phyloP scores from a whole-genome alignment of 805 yeast genomes.

The Huiozyma sinensis region DNA sequence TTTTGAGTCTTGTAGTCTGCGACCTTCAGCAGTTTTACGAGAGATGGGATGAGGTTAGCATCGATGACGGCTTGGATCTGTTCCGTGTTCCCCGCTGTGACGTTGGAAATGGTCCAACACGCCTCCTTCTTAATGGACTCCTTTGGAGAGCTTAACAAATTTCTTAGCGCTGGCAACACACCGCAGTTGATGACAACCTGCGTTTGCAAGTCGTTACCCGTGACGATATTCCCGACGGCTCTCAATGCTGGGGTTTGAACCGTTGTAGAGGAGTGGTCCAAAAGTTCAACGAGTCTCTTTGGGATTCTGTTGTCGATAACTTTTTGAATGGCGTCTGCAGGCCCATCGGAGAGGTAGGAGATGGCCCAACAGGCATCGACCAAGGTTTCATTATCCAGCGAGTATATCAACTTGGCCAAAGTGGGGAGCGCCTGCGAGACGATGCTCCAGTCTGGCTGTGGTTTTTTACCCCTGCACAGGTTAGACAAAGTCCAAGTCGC shows the following conservation, averaged over 20 bases:
- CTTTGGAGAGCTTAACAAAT: slow-evolving; percentile 70
- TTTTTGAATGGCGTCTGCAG: slow-evolving; percentile 87
- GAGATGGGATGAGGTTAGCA: slow-evolving; percentile 85
- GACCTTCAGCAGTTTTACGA: slow-evolving; percentile 63
- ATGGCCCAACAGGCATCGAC: slow-evolving; percentile 99
- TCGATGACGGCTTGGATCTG: slow-evolving; percentile 97
- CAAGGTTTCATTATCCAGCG: slow-evolving; percentile 84
- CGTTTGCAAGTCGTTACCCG: slow-evolving; percentile 93
- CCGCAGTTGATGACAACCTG: slow-evolving; percentile 91
- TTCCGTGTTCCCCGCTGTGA: slow-evolving; percentile 92
- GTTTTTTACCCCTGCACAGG: slow-evolving; percentile 91
- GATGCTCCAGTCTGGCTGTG: slow-evolving; percentile 89
- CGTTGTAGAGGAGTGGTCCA: slow-evolving; percentile 69
- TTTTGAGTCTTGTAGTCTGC: slow-evolving; percentile 95
- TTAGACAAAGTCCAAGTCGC: slow-evolving; percentile 98
- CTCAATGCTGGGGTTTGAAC: slow-evolving; percentile 96
- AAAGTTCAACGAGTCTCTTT: slow-evolving; percentile 80
- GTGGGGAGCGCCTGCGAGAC: slow-evolving; percentile 87
- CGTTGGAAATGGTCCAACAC: slow-evolving; percentile 97
- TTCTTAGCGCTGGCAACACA: slow-evolving; percentile 74
- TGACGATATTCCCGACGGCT: slow-evolving; percentile 95
- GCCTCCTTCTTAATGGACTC: slow-evolving; percentile 95
- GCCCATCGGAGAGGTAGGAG: slow-evolving; percentile 87
- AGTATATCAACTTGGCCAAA: slow-evolving; percentile 79
- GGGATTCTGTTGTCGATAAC: slow-evolving; percentile 96